Evolutionary conservation across 2,329 filamentous ascomycete species (phyloP).

Genomic region (Penicillium brasilianum): DNA sequence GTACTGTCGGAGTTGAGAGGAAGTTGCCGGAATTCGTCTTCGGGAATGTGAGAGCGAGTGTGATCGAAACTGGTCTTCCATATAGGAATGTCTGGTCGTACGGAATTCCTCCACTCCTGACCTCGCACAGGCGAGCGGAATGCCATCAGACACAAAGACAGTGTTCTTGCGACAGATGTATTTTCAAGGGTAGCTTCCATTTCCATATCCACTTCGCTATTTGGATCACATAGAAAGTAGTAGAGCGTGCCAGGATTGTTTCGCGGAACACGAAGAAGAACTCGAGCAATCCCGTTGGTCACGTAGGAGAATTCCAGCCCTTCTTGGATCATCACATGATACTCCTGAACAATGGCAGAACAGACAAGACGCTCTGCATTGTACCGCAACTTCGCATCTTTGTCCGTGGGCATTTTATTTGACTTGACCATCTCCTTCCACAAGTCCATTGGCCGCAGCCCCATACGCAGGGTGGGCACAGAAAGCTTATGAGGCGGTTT

Average conservation of each 20-base stretch:
- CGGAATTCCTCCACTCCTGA: constrained; percentile 31
- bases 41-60: constrained; percentile 26
- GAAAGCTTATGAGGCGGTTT: constrained; percentile 1
- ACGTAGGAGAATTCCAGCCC: constrained; percentile 1
- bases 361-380: not conserved
- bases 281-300: constrained; percentile 1
- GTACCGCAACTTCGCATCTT: not conserved
- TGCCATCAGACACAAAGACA: constrained; percentile 34
- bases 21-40: constrained; percentile 23
- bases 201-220: constrained; percentile 16
- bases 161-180: constrained; percentile 25
- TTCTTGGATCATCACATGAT: constrained; percentile 2
- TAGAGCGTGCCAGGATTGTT: constrained; percentile 30
- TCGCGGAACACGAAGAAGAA: not conserved
- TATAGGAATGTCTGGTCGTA: constrained; percentile 19
- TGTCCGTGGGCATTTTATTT: not conserved
- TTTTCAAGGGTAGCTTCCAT: constrained; percentile 5
- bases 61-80: constrained; percentile 32
- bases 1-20: constrained; percentile 27
- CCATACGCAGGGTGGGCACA: not conserved
- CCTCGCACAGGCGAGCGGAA: constrained; percentile 24
- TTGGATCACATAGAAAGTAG: constrained; percentile 36
- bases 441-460: not conserved
- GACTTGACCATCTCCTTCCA: constrained; percentile 3
- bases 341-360: not conserved